Percentiles rank a stretch among this genome's conserved stretches.
Evolutionary conservation across 768 basidiomycete species (phyloP).

Genomic region (Termitomyces sp.): DNA sequence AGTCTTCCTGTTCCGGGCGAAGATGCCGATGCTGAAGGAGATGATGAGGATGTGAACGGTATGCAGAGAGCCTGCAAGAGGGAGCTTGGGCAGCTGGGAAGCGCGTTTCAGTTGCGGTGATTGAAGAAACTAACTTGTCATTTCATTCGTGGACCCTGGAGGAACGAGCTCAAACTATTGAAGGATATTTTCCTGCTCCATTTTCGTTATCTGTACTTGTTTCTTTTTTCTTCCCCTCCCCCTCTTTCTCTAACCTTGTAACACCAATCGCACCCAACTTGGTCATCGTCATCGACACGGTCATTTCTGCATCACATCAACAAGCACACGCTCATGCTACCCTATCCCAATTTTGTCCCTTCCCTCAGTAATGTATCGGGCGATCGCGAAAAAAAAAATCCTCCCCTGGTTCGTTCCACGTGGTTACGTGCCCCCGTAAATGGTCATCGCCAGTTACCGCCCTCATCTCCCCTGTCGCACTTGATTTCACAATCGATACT

Average conservation of each 20-base stretch:
- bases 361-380: too few species aligned
- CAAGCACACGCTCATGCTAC: background rate
- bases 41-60: conserved; percentile 25
- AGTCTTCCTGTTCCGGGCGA: conserved; percentile 35
- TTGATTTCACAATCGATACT: background rate
- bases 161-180: background rate
- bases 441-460: conserved; percentile 4
- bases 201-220: background rate
- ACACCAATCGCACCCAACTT: background rate
- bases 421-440: background rate
- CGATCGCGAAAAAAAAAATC: background rate
- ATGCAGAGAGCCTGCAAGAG: conserved; percentile 6
- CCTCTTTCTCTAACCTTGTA: background rate
- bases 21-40: conserved; percentile 30
- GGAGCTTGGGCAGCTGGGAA: conserved; percentile 41
- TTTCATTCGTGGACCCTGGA: background rate
- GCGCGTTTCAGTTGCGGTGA: conserved; percentile 67
- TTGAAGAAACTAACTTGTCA: background rate
- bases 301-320: background rate
- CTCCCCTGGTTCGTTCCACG: conserved; percentile 1
- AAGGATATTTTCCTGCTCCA: background rate
- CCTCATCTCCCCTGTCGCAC: background rate
- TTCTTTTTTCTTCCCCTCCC: background rate
- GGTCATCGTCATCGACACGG: background rate
- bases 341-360: background rate